Percentiles rank a stretch among this genome's conserved stretches.
Conservation (phyloP, 352 stramenopile genomes). For the Salisapilia sapeloensis region DNA sequence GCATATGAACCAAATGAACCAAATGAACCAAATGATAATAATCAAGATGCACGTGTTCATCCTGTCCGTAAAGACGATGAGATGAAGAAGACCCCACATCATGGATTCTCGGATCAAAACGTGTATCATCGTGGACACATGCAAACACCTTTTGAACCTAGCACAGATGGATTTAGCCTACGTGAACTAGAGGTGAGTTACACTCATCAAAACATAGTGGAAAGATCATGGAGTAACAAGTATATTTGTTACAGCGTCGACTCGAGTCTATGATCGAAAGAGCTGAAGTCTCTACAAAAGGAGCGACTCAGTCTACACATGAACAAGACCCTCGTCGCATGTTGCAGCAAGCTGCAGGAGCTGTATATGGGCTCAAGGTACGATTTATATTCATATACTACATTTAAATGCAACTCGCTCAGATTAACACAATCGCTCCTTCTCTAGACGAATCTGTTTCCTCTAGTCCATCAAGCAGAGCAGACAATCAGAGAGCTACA, state of each 20-base stretch:
- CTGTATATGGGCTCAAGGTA: conserved; percentile 35
- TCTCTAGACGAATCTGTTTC: conserved; percentile 21
- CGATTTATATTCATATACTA: background rate
- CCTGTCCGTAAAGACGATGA: too few species aligned
- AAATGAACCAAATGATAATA: too few species aligned
- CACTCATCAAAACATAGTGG: conserved; percentile 7
- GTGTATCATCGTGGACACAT: too few species aligned
- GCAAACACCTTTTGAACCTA: background rate
- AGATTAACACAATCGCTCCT: background rate
- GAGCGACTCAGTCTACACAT: conserved; percentile 6
- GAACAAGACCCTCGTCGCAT: conserved; percentile 7
- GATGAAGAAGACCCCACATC: too few species aligned
- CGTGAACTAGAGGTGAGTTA: background rate
- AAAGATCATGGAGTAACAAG: conserved; percentile 16
- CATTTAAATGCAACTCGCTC: background rate
- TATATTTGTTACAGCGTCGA: conserved; percentile 10
- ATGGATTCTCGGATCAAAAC: background rate
- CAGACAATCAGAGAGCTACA: conserved; percentile 19
- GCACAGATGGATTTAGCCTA: conserved; percentile 1
- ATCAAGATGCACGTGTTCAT: too few species aligned
- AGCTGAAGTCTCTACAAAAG: conserved; percentile 10
- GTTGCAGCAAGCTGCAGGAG: conserved; percentile 16
- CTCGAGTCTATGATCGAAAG: conserved; percentile 25
- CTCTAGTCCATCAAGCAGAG: conserved; percentile 31
- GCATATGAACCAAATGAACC: background rate